phyloP scores from a whole-genome alignment of 306 rosid genomes.

The Canavalia gladiata region DNA sequence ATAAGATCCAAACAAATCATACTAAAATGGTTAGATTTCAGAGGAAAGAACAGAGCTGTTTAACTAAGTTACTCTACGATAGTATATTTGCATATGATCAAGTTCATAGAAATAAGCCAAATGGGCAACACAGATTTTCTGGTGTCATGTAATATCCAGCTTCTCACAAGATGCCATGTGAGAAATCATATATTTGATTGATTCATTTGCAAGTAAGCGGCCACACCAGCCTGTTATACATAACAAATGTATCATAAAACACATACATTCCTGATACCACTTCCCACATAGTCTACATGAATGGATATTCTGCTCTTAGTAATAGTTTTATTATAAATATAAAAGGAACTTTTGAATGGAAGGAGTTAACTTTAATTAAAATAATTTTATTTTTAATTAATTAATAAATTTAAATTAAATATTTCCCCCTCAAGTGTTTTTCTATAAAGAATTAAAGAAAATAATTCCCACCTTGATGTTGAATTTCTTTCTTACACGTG shows the following conservation, averaged over 20 bases:
- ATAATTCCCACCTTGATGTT: slow-evolving; percentile 72
- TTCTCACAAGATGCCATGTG: not conserved
- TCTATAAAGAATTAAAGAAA: not conserved
- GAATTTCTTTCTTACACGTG: slow-evolving; percentile 73
- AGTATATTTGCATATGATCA: not conserved
- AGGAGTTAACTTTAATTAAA: no score
- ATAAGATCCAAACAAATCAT: slow-evolving; percentile 3
- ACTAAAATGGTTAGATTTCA: not conserved
- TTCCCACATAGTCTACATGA: not conserved
- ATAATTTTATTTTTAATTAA: no score
- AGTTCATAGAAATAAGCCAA: not conserved
- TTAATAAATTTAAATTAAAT: no score
- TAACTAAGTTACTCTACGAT: not conserved
- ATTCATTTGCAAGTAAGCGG: not conserved
- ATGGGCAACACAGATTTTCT: no score
- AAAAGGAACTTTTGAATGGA: no score
- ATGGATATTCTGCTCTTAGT: not conserved
- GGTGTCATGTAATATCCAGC: no score
- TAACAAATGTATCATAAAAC: not conserved
- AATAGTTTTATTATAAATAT: slow-evolving; percentile 8
- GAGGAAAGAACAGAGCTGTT: not conserved
- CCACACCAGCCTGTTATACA: slow-evolving; percentile 24
- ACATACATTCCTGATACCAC: not conserved
- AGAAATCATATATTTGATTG: not conserved
- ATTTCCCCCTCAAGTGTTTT: no score